Percentiles rank a stretch among this genome's conserved stretches.
phyloP scores from a whole-genome alignment of 768 basidiomycete species.

The Boletus patriciae region DNA sequence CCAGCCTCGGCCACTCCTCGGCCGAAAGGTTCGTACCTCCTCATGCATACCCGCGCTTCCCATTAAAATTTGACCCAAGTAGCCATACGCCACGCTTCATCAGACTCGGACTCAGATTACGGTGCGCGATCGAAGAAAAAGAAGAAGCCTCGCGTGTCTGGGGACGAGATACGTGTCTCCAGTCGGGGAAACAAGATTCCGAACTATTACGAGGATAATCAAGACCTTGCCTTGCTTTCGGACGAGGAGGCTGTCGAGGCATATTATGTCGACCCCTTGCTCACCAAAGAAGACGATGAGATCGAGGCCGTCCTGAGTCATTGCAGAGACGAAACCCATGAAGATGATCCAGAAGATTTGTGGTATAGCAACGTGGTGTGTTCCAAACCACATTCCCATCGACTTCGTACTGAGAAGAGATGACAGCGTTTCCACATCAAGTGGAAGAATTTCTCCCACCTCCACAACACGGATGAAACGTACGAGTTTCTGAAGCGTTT shows the following conservation, averaged over 20 bases:
- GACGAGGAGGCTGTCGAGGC: slow-evolving; percentile 54
- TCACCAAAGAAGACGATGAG: slow-evolving; percentile 71
- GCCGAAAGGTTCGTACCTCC: slow-evolving; percentile 53
- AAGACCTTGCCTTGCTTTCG: slow-evolving; percentile 72
- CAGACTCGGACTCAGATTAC: slow-evolving; percentile 87
- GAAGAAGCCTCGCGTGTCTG: slow-evolving; percentile 57
- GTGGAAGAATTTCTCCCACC: slow-evolving; percentile 97
- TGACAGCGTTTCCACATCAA: slow-evolving; percentile 95
- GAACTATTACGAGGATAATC: slow-evolving; percentile 77
- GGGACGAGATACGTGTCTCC: slow-evolving; percentile 76
- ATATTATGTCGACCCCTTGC: slow-evolving; percentile 55
- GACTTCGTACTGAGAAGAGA: slow-evolving; percentile 6
- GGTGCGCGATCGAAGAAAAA: slow-evolving; percentile 86
- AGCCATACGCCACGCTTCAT: slow-evolving; percentile 55
- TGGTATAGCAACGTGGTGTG: slow-evolving; percentile 87
- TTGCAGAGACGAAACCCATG: slow-evolving; percentile 78
- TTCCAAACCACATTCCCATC: neutral
- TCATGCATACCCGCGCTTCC: slow-evolving; percentile 4
- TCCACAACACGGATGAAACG: slow-evolving; percentile 99
- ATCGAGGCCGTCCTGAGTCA: slow-evolving; percentile 92
- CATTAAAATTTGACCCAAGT: slow-evolving; percentile 31
- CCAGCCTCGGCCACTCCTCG: slow-evolving; percentile 47
- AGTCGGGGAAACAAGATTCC: slow-evolving; percentile 75
- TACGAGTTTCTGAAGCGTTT: slow-evolving; percentile 95
- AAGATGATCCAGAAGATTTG: slow-evolving; percentile 73